Evolutionary conservation across 345 rosid genomes (phyloP).

Genomic region (Stellera chamaejasme): DNA sequence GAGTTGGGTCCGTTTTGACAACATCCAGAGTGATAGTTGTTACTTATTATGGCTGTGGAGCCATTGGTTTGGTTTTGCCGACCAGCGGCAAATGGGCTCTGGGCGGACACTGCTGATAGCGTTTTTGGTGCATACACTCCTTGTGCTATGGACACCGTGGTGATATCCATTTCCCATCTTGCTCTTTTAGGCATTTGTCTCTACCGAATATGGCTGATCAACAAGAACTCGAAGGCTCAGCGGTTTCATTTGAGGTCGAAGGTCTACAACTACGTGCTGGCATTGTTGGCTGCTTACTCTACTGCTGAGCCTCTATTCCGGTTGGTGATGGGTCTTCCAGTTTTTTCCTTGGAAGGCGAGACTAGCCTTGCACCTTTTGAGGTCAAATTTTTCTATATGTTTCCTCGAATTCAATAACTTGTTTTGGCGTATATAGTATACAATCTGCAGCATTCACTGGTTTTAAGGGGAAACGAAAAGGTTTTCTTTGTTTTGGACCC

Average conservation of each 20-base stretch:
- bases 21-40: conserved; percentile 13
- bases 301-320: conserved; percentile 67
- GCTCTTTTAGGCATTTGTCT: conserved; percentile 63
- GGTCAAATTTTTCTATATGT: too few relatives aligned
- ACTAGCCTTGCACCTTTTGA: conserved; percentile 65
- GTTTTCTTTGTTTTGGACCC: too few relatives aligned
- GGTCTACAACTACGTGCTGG: conserved; percentile 48
- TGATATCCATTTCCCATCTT: conserved; percentile 56
- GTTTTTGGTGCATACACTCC: conserved; percentile 76
- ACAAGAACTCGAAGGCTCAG: conserved; percentile 41
- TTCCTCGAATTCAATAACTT: too few relatives aligned
- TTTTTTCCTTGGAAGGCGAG: conserved; percentile 51
- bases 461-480: too few relatives aligned
- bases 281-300: conserved; percentile 57
- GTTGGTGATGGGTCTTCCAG: conserved; percentile 56
- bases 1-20: background rate
- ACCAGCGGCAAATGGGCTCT: conserved; percentile 55
- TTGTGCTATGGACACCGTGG: conserved; percentile 60
- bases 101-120: conserved; percentile 49
- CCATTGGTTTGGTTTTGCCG: conserved; percentile 73
- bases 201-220: conserved; percentile 64
- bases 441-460: too few relatives aligned
- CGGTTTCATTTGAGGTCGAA: conserved; percentile 57
- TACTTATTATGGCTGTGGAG: conserved; percentile 40
- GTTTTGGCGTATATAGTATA: too few relatives aligned